A percentile compares a stretch with the other conserved stretches of the same genome.
Conservation (phyloP, 208 protist genomes). For the Trypanosoma platydactyli region DNA sequence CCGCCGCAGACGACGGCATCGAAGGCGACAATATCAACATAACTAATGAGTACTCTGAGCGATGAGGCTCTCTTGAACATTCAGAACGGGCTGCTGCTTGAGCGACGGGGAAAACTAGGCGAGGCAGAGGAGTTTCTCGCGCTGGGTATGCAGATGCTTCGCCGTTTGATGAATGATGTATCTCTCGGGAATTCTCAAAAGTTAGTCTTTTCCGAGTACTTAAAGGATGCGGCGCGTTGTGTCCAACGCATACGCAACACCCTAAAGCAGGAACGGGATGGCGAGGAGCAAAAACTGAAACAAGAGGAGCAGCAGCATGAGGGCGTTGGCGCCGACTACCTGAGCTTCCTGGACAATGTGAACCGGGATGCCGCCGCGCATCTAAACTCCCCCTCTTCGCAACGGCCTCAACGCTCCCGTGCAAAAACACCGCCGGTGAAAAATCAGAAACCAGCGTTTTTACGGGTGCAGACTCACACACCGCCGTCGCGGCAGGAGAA, state of each 20-base stretch:
- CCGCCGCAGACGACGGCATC: not conserved
- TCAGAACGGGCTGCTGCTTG: slow-evolving; percentile 54
- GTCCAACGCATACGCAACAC: slow-evolving; percentile 47
- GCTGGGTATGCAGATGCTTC: slow-evolving; percentile 49
- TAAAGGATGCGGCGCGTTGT: slow-evolving; percentile 60
- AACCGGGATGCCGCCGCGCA: not conserved
- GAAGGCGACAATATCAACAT: not conserved
- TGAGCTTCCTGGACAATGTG: slow-evolving; percentile 23
- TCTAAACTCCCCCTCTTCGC: not conserved
- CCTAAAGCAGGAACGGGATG: not conserved
- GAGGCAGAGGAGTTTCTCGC: slow-evolving; percentile 81
- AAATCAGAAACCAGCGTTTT: slow-evolving; percentile 3
- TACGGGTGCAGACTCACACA: not conserved
- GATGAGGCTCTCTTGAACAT: slow-evolving; percentile 29
- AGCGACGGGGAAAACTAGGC: slow-evolving; percentile 39
- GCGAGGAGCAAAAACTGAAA: not conserved
- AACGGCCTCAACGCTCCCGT: not conserved
- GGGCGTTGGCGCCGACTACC: slow-evolving; percentile 29
- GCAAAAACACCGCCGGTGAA: not conserved
- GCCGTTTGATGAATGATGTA: slow-evolving; percentile 31
- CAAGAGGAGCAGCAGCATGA: not conserved
- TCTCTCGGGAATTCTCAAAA: slow-evolving; percentile 37
- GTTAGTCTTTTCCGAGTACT: slow-evolving; percentile 50
- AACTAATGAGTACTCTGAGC: slow-evolving; percentile 5
- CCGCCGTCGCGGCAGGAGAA: not conserved